Percentiles rank a stretch among this genome's conserved stretches.
phyloP scores from a whole-genome alignment of 192 early-diverging fungal genomes.

The Neocallimastix lanati region DNA sequence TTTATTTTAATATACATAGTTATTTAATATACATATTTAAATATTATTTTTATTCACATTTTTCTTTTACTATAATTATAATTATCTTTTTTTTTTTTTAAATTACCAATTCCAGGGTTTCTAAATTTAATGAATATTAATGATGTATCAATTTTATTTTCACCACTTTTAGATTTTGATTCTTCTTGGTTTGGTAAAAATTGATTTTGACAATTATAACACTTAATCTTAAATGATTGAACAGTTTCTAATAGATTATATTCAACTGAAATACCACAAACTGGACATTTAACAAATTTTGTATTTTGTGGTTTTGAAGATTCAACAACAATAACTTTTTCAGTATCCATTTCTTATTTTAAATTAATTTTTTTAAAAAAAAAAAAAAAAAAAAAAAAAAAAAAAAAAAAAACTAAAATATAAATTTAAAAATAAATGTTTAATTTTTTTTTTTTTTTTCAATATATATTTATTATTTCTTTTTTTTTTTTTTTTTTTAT shows the following conservation, averaged over 20 bases:
- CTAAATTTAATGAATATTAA: neutral
- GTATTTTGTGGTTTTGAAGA: neutral
- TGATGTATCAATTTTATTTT: neutral
- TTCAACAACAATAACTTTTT: neutral
- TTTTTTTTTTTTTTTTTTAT: no score
- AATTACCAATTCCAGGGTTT: neutral
- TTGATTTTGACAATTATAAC: neutral
- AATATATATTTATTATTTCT: no score
- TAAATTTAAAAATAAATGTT: no score
- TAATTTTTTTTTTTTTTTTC: no score
- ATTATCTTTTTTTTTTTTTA: no score
- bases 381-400: no score
- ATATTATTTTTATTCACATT: no score
- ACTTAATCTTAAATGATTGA: neutral
- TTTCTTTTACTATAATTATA: no score
- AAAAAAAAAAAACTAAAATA: no score
- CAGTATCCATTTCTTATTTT: neutral
- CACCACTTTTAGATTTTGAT: neutral
- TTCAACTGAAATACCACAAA: neutral
- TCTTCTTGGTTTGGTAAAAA: neutral
- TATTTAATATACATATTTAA: no score
- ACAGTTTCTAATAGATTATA: neutral
- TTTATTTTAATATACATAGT: no score
- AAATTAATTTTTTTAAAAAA: no score
- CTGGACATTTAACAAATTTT: neutral